Conservation (phyloP, 2,329 filamentous ascomycete species). For the Emergomyces orientalis region DNA sequence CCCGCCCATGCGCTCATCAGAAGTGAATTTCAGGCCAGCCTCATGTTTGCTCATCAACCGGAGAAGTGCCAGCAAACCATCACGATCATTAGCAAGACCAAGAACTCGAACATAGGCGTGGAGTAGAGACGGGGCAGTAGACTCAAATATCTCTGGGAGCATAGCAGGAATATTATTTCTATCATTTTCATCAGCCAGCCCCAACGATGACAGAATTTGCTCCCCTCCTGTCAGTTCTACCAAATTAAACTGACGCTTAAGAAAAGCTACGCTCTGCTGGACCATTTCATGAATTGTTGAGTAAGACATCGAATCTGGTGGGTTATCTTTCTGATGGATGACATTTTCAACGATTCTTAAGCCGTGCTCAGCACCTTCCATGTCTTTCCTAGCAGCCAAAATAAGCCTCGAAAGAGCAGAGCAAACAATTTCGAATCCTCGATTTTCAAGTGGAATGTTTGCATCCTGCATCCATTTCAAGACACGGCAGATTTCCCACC, state of each 20-base stretch:
- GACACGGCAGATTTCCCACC: conserved; percentile 29
- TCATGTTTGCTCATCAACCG: conserved; percentile 34
- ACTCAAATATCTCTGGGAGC: conserved; percentile 27
- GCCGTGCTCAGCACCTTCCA: conserved; percentile 22
- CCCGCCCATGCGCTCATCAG: conserved; percentile 31
- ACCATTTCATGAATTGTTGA: conserved; percentile 24
- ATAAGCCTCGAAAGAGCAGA: conserved; percentile 29
- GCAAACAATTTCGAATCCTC: conserved; percentile 31
- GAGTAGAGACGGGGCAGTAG: conserved; percentile 31
- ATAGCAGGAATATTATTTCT: conserved; percentile 7
- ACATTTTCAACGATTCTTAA: conserved; percentile 15
- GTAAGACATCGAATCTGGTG: neutral
- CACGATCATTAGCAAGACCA: conserved; percentile 32
- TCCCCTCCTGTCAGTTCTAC: conserved; percentile 25
- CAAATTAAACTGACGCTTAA: conserved; percentile 30
- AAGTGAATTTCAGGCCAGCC: conserved; percentile 25
- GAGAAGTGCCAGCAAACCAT: conserved; percentile 33
- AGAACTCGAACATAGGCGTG: conserved; percentile 37
- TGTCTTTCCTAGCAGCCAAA: conserved; percentile 23
- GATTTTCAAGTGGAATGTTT: conserved; percentile 24
- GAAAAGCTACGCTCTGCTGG: conserved; percentile 22
- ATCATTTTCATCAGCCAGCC: neutral
- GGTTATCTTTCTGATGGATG: conserved; percentile 13
- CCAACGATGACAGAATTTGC: neutral
- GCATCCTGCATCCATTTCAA: conserved; percentile 28